phyloP scores from a whole-genome alignment of 768 basidiomycete genomes.

The Russula brevipes region DNA sequence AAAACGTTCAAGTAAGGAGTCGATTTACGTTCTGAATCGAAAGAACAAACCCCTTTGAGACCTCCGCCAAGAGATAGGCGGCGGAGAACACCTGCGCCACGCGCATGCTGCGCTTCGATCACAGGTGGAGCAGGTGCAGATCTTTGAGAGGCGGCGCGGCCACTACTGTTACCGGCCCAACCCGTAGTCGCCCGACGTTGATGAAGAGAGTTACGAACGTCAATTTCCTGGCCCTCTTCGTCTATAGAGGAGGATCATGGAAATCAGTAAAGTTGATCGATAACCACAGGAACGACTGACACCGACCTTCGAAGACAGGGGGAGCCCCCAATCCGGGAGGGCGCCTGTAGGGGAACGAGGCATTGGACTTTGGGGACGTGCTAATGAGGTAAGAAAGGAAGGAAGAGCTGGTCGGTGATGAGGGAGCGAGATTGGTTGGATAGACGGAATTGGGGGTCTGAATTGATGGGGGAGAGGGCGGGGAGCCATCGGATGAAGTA shows the following conservation, averaged over 20 bases:
- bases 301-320: constrained; percentile 25
- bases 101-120: constrained; percentile 46
- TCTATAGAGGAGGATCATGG: constrained; percentile 6
- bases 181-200: constrained; percentile 55
- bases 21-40: background rate
- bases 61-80: constrained; percentile 65
- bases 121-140: constrained; percentile 28
- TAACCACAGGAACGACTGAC: background rate
- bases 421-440: constrained; percentile 9
- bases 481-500: constrained; percentile 20
- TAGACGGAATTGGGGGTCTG: constrained; percentile 20
- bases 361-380: constrained; percentile 13
- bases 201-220: constrained; percentile 9
- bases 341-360: constrained; percentile 20
- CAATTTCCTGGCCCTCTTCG: constrained; percentile 19
- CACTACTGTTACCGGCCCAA: constrained; percentile 43
- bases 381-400: constrained; percentile 24
- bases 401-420: constrained; percentile 23
- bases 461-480: constrained; percentile 14
- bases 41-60: constrained; percentile 50
- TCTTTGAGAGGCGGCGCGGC: constrained; percentile 45
- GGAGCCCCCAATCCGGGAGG: constrained; percentile 10
- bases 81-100: constrained; percentile 66
- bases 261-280: background rate
- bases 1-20: constrained; percentile 6